A percentile compares a stretch with the other conserved stretches of the same genome.
Evolutionary conservation across 371 early-diverging fungal genomes (phyloP).

Genomic region (Entomophthora muscae): DNA sequence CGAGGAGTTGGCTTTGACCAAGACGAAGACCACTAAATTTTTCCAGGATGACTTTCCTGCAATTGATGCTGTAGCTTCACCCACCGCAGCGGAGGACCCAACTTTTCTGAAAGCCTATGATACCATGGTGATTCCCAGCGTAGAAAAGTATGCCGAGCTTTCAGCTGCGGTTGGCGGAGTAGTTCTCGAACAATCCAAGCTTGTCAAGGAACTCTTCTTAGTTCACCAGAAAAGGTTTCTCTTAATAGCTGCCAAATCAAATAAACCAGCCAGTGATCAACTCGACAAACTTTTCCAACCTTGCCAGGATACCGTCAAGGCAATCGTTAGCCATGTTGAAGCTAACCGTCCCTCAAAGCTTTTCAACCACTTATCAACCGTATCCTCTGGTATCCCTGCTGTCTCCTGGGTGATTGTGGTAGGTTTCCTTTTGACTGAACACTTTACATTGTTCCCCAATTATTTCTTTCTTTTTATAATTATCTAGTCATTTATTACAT

Average conservation of each 20-base stretch:
- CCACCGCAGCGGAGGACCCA: conserved; percentile 14
- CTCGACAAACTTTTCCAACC: conserved; percentile 47
- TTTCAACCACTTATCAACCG: conserved; percentile 63
- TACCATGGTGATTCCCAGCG: conserved; percentile 30
- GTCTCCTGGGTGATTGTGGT: conserved; percentile 86
- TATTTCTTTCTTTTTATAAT: not conserved
- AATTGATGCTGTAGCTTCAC: conserved; percentile 13
- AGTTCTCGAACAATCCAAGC: conserved; percentile 45
- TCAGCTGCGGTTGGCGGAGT: conserved; percentile 43
- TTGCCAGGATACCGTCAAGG: conserved; percentile 44
- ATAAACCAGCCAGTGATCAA: conserved; percentile 49
- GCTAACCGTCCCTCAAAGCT: conserved; percentile 50
- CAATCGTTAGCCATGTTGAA: conserved; percentile 48
- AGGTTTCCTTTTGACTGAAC: conserved; percentile 14
- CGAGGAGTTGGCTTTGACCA: conserved; percentile 52
- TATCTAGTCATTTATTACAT: not conserved
- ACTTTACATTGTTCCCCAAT: not conserved
- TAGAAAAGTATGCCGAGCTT: conserved; percentile 30
- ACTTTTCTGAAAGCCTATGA: conserved; percentile 44
- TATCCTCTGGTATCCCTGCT: conserved; percentile 78
- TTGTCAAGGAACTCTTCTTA: conserved; percentile 32
- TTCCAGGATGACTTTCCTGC: conserved; percentile 20
- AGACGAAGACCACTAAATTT: conserved; percentile 18
- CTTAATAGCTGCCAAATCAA: conserved; percentile 41
- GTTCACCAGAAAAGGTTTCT: conserved; percentile 52